These are phyloP conservation scores for Mycena capillaripes DNA, from an alignment of 768 basidiomycete genomes.

Conservation along the genomic window DNA sequence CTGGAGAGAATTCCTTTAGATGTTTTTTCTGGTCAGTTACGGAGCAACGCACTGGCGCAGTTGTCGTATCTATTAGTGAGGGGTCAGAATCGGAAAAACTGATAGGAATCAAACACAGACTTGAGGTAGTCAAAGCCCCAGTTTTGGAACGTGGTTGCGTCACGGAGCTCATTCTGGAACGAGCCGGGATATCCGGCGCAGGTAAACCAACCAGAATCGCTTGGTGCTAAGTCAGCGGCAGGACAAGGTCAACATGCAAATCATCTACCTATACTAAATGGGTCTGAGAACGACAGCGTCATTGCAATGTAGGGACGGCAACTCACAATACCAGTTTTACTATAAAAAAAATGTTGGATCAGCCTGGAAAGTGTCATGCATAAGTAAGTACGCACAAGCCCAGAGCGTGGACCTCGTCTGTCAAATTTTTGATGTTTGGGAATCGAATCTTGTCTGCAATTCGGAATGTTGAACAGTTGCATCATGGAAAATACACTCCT, in stretches of 20 bases:
- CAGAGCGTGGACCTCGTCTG: slow-evolving; percentile 66
- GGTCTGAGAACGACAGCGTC: background rate
- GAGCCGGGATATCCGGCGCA: slow-evolving; percentile 77
- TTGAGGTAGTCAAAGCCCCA: slow-evolving; percentile 82
- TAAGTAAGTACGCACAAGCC: slow-evolving; percentile 66
- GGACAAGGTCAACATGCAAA: too few relatives aligned
- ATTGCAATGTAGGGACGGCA: too few relatives aligned
- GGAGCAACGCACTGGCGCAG: slow-evolving; percentile 57
- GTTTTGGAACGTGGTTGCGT: slow-evolving; percentile 67
- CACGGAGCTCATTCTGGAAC: slow-evolving; percentile 70
- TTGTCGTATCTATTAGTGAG: slow-evolving; percentile 61
- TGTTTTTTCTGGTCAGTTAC: too few relatives aligned
- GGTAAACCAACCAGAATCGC: slow-evolving; percentile 78
- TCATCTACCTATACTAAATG: slow-evolving; percentile 44
- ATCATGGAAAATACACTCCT: background rate
- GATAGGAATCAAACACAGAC: slow-evolving; percentile 50
- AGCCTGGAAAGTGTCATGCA: background rate
- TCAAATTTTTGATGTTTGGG: slow-evolving; percentile 67
- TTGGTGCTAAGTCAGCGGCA: slow-evolving; percentile 43
- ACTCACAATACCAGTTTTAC: slow-evolving; percentile 60
- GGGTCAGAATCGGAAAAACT: slow-evolving; percentile 1
- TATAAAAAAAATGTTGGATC: slow-evolving; percentile 24
- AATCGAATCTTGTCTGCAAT: slow-evolving; percentile 64
- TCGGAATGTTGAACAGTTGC: background rate
- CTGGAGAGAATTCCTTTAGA: slow-evolving; percentile 48